Base-by-base conservation (phyloP, 2,329 filamentous ascomycete genomes). In the Trichoderma sp. region DNA sequence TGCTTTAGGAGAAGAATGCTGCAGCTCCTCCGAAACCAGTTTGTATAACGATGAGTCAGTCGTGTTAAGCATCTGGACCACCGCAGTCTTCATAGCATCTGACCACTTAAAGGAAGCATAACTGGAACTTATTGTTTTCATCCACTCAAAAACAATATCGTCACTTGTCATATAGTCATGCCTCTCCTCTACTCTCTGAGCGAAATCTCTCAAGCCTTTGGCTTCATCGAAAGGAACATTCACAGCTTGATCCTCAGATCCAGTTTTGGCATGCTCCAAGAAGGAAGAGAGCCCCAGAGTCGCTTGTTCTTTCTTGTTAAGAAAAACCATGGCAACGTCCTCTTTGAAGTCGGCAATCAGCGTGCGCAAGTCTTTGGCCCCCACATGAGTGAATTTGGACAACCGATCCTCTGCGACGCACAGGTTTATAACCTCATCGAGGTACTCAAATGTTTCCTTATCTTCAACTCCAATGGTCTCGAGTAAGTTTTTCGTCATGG, bases 231-330 rank as follows among this genome's bases (percentile, higher is more conserved):
- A 91, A 0, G 81, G 78, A 0, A 87, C 84, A 3, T 84, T 85
- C n/a, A 85, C 85, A 1, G 83, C 83, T 27, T 86, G 83, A 67
- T 88, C 87, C 78, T 90, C 87, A 0, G 88, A 86, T 4, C 87
- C 87, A 0, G 88, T 85, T 77, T 91, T 92, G 1, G 90, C 88
- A 78, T 92, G 90, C 78, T 93, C 91, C 4, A 93, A 85, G 78
- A 93, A 92, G 4, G 90, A 90, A 1, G 88, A 90, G 18, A 91
- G 84, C 9, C 89, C 89, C 35, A 90, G 83, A 12, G 86, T 86
- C 0, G 87, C 85, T 27, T 86, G 83, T 63, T 89, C 88, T 74
- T 88, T 88, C 77, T 90, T 90, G 76, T 84, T 87, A 14, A 91
- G 81, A 12, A 91, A 81, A 6, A 89, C 84, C 76, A 86, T 87